Evolutionary conservation across 2,329 filamentous ascomycete genomes (phyloP), one percentile per base, ranked within the genome.

Genomic region (Clarireedia hainanense): DNA sequence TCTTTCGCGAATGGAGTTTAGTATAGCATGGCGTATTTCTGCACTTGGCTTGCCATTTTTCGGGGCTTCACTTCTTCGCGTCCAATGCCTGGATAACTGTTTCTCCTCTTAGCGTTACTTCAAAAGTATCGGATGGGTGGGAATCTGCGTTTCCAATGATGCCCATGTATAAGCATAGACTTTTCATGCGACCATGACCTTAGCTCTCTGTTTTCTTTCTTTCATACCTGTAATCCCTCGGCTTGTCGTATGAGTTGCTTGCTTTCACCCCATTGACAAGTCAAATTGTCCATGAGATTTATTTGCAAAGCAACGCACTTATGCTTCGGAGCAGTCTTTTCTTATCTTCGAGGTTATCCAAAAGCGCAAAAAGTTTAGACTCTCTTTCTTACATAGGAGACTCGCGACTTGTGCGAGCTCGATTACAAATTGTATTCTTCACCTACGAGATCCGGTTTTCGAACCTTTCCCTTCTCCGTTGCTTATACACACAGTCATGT

Each of bases 41-140:
- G 60, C 63, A 63, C 57, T 64, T 63, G 63, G 59, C 62, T 68
- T 66, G 61, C 61, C 63, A 60, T 61, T 61, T 55, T 65, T 64
- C 56, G 52, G 51, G 63, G 60, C 60, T 67, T 67, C 61, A 61
- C 63, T 69, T 69, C 67, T 69, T 56, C 62, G 61, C 65, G 59
- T 68, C 66, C 65, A 68, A 63, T 63, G 63, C 65, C 67, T 69
- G 67, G 68, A 69, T 68, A 66, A 62, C 64, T 64, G 58, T 67
- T 68, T 67, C 64, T 69, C 65, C 64, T 68, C 63, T 69, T 69
- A 70, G 68, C 68, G 67, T 70, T 70, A 68, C 64, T 67, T 66
- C 43, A 69, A 67, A 68, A 69, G 65, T 68, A 68, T 64, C 65
- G 64, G 67, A 67, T 68, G 65, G 67, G 68, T 64, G 66, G 67